Conservation (phyloP, 2,329 filamentous ascomycete genomes). For the Pseudocercospora musae region DNA sequence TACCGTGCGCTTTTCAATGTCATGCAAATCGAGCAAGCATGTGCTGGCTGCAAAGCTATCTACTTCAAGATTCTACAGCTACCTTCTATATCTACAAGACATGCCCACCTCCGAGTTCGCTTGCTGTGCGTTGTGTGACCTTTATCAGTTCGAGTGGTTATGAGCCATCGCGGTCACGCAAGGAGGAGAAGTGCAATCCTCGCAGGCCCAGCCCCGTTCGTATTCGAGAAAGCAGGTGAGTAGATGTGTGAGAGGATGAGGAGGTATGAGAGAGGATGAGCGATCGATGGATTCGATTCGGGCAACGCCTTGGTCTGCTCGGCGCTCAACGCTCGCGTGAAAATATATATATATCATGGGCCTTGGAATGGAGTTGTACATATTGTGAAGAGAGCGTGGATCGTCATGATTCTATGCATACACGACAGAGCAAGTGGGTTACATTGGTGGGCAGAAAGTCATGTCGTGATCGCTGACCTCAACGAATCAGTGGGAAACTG, state of each 20-base stretch:
- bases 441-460: no score
- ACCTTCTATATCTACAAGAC: no score
- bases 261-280: not conserved
- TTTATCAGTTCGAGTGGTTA: not conserved
- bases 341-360: no score
- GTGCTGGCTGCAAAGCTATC: not conserved
- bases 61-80: not conserved
- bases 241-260: not conserved
- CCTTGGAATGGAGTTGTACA: not conserved
- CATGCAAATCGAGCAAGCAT: no score
- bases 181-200: no score
- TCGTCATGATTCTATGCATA: not conserved
- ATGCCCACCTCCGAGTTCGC: not conserved
- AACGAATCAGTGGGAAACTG: no score
- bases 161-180: not conserved
- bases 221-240: not conserved
- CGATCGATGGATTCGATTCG: not conserved
- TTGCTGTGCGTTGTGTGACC: not conserved
- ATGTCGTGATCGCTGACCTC: not conserved
- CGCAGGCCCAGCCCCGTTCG: not conserved
- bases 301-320: no score
- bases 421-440: not conserved
- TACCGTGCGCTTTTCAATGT: not conserved
- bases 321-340: no score
- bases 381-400: not conserved